phyloP scores from a whole-genome alignment of 1,284 basidiomycete species.

The Malassezia psittaci region DNA sequence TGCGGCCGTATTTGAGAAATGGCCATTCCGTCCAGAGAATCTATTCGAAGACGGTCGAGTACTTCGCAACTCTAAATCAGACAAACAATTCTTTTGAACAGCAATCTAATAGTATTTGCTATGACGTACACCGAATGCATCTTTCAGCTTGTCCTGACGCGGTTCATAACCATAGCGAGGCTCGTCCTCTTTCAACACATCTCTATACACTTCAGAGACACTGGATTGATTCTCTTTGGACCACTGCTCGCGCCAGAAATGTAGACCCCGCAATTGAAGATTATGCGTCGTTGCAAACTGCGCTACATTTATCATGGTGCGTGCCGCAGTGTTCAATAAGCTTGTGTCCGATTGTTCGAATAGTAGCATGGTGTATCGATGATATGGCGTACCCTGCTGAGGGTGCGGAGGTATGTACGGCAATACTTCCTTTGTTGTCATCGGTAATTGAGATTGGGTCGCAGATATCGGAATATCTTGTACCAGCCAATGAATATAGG shows the following conservation, averaged over 20 bases:
- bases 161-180: slow-evolving; percentile 12
- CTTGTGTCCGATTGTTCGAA: slow-evolving; percentile 56
- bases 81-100: slow-evolving; percentile 8
- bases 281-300: slow-evolving; percentile 56
- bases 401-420: slow-evolving; percentile 77
- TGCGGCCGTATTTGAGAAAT: slow-evolving; percentile 38
- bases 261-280: slow-evolving; percentile 57
- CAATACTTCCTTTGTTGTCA: slow-evolving; percentile 57
- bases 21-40: slow-evolving; percentile 40
- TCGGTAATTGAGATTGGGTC: slow-evolving; percentile 23
- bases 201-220: slow-evolving; percentile 60
- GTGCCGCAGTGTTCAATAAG: neutral
- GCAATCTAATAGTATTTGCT: slow-evolving; percentile 18
- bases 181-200: slow-evolving; percentile 51
- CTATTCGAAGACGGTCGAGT: slow-evolving; percentile 32
- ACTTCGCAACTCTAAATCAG: slow-evolving; percentile 18
- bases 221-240: slow-evolving; percentile 50
- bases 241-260: slow-evolving; percentile 78
- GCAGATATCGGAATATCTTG: slow-evolving; percentile 49
- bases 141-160: slow-evolving; percentile 12
- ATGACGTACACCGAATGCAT: slow-evolving; percentile 13
- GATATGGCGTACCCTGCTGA: slow-evolving; percentile 69
- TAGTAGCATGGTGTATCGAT: slow-evolving; percentile 69
- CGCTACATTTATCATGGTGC: slow-evolving; percentile 60
- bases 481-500: slow-evolving; percentile 78